Conservation (phyloP, 352 stramenopile species). For the Peronospora tabacina region DNA sequence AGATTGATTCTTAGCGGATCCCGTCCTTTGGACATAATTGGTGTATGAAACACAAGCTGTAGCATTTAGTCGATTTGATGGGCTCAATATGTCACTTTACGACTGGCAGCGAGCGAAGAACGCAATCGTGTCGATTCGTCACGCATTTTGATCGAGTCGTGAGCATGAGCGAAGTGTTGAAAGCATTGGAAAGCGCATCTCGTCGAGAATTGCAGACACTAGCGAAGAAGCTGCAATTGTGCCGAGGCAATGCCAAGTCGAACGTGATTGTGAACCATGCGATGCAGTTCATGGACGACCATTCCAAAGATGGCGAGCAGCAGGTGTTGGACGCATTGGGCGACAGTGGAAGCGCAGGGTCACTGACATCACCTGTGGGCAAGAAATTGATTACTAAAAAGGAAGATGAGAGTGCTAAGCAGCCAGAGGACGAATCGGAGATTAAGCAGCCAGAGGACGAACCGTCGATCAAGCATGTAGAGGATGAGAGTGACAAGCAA, state of each 20-base stretch:
- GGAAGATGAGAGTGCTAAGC: too few species aligned
- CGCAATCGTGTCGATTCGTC: slow-evolving; percentile 3
- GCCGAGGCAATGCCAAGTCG: slow-evolving; percentile 57
- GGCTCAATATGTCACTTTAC: background rate
- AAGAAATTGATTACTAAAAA: background rate
- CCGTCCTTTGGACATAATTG: slow-evolving; percentile 9
- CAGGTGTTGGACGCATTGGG: slow-evolving; percentile 27
- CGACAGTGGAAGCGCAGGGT: slow-evolving; percentile 5
- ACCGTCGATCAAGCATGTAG: slow-evolving; percentile 10
- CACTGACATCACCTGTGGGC: slow-evolving; percentile 11
- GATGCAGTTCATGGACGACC: slow-evolving; percentile 33
- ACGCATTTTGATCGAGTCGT: too few species aligned
- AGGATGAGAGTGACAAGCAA: slow-evolving; percentile 12
- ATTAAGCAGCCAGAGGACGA: too few species aligned
- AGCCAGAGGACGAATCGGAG: too few species aligned
- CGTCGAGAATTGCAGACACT: slow-evolving; percentile 58
- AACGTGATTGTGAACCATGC: slow-evolving; percentile 51
- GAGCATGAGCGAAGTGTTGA: slow-evolving; percentile 13
- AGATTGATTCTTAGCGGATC: too few species aligned
- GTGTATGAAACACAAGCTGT: slow-evolving; percentile 8
- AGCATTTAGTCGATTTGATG: slow-evolving; percentile 6
- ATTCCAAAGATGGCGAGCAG: slow-evolving; percentile 34
- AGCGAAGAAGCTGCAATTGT: slow-evolving; percentile 57
- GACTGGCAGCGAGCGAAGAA: slow-evolving; percentile 22
- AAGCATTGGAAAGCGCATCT: slow-evolving; percentile 38